Evolutionary conservation across 2,329 filamentous ascomycete species (phyloP), one percentile per base, ranked within the genome.

Genomic region (Diaporthe amygdali): DNA sequence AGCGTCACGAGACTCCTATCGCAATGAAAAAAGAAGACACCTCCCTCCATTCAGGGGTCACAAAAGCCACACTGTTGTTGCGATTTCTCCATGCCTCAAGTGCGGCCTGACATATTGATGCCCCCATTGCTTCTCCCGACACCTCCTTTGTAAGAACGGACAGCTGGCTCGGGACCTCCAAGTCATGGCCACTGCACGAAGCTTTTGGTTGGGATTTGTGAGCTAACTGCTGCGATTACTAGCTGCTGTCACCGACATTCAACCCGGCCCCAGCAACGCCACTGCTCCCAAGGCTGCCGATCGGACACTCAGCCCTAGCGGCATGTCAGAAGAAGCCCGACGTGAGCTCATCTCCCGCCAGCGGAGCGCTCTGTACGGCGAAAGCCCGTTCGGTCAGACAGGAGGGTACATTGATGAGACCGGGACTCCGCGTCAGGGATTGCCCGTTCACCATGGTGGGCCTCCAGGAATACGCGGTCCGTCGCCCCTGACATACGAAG

Each of bases 321-420:
- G 86, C 79, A 93, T 97, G 93, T 97, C 93, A 80, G 96, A 98
- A 85, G 95, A 98, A 78, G 95, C 97, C 79, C 96, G 96, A 78
- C 94, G 96, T 77, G 96, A 98, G 78, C 88, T 98, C 82, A 97
- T 98, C 83, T 94, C 95, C 77, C 95, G 96, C 79, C 96, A 98
- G 85, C 95, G 97, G 83, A 95, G 93, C 82, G 95, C 96, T 75
- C 85, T 99, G 76, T 99, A 98, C 82, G 94, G 95, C 80, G 94
- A 94, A 79, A 87, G 87, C 14, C 81, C 88, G 66, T 92, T 94
- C 80, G 90, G 92, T 79, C 91, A 92, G 75, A 90, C 89, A 75
- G 87, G 86, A 74, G 87, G 86, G 75, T 92, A 92, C 77, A 86
- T 91, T 63, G 92, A 95, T 73, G 93, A 95, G 78, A 88, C 88